Conservation (phyloP, 2,329 filamentous ascomycete species). For the Claviceps arundinis region DNA sequence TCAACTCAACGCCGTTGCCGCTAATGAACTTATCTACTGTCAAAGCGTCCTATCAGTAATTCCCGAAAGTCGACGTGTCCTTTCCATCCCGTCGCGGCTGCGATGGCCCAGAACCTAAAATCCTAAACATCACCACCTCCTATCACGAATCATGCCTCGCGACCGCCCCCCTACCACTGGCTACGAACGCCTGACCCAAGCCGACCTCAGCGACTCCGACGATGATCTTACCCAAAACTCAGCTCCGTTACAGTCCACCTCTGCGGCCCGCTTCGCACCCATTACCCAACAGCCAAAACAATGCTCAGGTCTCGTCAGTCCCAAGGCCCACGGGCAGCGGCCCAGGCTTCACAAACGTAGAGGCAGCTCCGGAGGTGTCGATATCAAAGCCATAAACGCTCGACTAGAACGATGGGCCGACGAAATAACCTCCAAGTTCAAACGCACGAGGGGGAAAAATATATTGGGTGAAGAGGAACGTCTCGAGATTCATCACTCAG, state of each 20-base stretch:
- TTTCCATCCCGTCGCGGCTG: background rate
- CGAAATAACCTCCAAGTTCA: constrained; percentile 95
- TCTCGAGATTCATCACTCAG: constrained; percentile 91
- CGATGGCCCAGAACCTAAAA: constrained; percentile 1
- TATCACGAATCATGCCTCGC: constrained; percentile 42
- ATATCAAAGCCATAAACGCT: constrained; percentile 96
- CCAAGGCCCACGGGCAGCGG: constrained; percentile 26
- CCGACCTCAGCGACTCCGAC: constrained; percentile 63
- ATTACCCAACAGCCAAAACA: constrained; percentile 49
- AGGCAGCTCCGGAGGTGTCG: constrained; percentile 74
- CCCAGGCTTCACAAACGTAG: constrained; percentile 32
- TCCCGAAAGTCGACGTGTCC: background rate
- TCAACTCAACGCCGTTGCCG: too few relatives aligned
- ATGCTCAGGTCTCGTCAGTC: constrained; percentile 46
- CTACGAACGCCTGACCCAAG: constrained; percentile 75
- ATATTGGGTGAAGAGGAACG: constrained; percentile 65
- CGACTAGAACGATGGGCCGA: constrained; percentile 92
- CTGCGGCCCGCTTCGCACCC: constrained; percentile 49
- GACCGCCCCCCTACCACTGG: constrained; percentile 61
- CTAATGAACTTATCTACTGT: too few relatives aligned
- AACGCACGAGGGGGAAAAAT: constrained; percentile 64
- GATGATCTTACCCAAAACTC: constrained; percentile 43
- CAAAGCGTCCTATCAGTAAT: too few relatives aligned
- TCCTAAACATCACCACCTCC: background rate
- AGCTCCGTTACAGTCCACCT: constrained; percentile 43